Conservation (phyloP, 306 rosid genomes). For the Acacia crassicarpa region DNA sequence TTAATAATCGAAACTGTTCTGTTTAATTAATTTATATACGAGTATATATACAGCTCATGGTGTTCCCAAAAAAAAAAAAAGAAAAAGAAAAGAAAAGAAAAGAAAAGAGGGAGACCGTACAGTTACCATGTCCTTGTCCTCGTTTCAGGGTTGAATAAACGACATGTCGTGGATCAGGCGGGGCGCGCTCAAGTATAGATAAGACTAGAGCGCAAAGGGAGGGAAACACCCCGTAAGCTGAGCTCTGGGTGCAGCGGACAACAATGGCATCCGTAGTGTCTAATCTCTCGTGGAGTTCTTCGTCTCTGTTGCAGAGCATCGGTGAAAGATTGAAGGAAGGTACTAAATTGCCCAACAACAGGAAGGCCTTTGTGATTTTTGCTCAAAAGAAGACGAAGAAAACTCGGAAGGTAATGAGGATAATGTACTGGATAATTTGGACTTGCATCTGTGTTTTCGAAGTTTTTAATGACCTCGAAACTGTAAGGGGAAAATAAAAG, state of each 20-base stretch:
- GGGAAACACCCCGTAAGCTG: neutral
- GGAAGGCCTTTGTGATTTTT: conserved; percentile 39
- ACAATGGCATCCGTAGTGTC: conserved; percentile 66
- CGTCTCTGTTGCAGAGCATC: conserved; percentile 47
- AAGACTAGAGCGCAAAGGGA: conserved; percentile 16
- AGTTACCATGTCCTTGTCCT: neutral
- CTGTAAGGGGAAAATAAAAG: neutral
- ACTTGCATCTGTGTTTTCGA: neutral
- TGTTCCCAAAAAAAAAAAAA: too few relatives aligned
- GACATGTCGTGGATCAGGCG: neutral
- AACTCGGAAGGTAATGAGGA: conserved; percentile 65
- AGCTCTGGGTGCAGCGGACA: neutral
- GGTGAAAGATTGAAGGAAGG: conserved; percentile 43
- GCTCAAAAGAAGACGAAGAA: conserved; percentile 85
- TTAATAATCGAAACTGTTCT: too few relatives aligned
- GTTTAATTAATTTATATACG: too few relatives aligned
- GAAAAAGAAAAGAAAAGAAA: too few relatives aligned
- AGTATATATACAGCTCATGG: too few relatives aligned
- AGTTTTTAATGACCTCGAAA: neutral
- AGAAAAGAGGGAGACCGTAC: too few relatives aligned
- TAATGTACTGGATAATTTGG: conserved; percentile 4
- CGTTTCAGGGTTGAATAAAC: neutral
- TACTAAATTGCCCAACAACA: conserved; percentile 37
- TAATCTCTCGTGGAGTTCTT: conserved; percentile 68
- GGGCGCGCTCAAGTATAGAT: conserved; percentile 11